Percentiles rank a stretch among this genome's conserved stretches.
These are phyloP conservation scores for Fragilariopsis cylindrus DNA, from an alignment of 108 stramenopile genomes.

Conservation along the genomic window DNA sequence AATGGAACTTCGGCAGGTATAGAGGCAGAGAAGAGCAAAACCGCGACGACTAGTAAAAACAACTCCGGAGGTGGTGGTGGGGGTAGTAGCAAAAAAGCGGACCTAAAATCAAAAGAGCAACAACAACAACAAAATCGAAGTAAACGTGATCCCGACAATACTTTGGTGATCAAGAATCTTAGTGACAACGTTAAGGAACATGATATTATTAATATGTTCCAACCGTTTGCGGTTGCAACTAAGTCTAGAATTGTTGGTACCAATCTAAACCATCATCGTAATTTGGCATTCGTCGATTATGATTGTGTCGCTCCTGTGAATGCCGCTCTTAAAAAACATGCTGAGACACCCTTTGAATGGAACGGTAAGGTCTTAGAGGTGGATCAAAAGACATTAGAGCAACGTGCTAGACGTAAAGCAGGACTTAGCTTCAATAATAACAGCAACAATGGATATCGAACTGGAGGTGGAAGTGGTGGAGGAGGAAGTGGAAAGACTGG, in stretches of 20 bases:
- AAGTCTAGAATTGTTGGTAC: conserved; percentile 70
- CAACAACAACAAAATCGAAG: not conserved
- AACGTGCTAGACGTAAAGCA: conserved; percentile 33
- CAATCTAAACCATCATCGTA: conserved; percentile 66
- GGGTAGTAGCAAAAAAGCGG: not conserved
- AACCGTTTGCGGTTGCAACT: conserved; percentile 57
- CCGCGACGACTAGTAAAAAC: conserved; percentile 23
- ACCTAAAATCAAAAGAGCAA: not conserved
- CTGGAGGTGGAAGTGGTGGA: conserved; percentile 26
- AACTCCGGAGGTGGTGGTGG: not conserved
- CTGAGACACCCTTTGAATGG: conserved; percentile 41
- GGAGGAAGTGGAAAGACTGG: conserved; percentile 18
- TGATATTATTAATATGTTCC: conserved; percentile 74
- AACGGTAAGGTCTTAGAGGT: conserved; percentile 45
- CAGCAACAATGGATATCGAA: conserved; percentile 18
- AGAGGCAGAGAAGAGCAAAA: conserved; percentile 16
- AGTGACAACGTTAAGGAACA: conserved; percentile 67
- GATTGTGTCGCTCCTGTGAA: conserved; percentile 66
- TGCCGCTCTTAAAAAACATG: conserved; percentile 56
- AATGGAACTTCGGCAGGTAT: conserved; percentile 15
- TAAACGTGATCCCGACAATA: conserved; percentile 75
- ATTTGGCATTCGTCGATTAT: conserved; percentile 85
- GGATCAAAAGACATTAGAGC: conserved; percentile 57
- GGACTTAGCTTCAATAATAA: conserved; percentile 26
- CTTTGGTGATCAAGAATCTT: conserved; percentile 83